A percentile compares a stretch with the other conserved stretches of the same genome.
Conservation (phyloP, 2,329 filamentous ascomycete species). For the Mycosphaerella arachidis region DNA sequence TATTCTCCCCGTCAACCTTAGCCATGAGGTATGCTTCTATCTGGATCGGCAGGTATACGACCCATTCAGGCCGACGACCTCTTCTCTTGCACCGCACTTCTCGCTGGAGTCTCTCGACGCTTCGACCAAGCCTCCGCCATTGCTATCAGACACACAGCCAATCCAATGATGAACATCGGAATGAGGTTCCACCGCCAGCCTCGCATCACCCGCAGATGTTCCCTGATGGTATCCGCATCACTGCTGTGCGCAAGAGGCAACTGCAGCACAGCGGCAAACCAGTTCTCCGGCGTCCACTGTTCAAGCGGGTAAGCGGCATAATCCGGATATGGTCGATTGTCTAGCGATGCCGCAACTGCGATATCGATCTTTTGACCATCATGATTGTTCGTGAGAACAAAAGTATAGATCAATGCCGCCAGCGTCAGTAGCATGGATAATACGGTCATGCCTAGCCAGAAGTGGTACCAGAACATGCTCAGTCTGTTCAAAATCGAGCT, state of each 20-base stretch:
- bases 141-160: constrained; percentile 16
- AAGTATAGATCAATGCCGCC: constrained; percentile 26
- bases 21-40: too few relatives aligned
- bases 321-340: constrained; percentile 27
- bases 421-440: constrained; percentile 24
- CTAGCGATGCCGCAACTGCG: constrained; percentile 16
- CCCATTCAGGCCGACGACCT: neutral
- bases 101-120: neutral
- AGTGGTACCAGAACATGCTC: constrained; percentile 12
- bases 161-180: constrained; percentile 24
- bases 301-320: constrained; percentile 26
- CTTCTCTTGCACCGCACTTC: neutral
- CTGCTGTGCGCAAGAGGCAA: constrained; percentile 13
- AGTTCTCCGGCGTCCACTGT: constrained; percentile 30
- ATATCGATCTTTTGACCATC: constrained; percentile 24
- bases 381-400: constrained; percentile 23
- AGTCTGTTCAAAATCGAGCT: constrained; percentile 1
- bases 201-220: constrained; percentile 22
- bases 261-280: constrained; percentile 26
- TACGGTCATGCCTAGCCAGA: constrained; percentile 25
- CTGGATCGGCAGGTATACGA: neutral
- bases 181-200: constrained; percentile 32
- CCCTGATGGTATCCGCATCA: constrained; percentile 18
- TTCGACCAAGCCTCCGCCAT: constrained; percentile 14
- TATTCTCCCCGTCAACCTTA: too few relatives aligned